Evolutionary conservation across 2,329 filamentous ascomycete genomes (phyloP).

Genomic region (Tolypocladium amazonense): DNA sequence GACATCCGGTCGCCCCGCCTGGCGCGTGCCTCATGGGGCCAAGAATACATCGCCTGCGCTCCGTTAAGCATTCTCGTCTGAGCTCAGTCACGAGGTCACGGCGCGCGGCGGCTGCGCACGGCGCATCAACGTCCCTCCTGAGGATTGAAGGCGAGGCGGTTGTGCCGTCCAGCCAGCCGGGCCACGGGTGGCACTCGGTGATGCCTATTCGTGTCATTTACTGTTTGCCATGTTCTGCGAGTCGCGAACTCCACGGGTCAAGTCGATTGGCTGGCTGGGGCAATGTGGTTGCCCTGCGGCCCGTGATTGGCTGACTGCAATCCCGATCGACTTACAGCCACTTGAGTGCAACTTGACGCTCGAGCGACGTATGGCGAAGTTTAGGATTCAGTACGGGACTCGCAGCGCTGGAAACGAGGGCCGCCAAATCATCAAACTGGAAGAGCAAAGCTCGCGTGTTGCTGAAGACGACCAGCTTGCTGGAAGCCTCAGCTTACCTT

Average conservation of each 20-base stretch:
- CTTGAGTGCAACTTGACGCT: not conserved
- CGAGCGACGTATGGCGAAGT: not conserved
- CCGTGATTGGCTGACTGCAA: conserved; percentile 4
- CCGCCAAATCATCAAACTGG: too few relatives aligned
- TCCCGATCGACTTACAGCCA: not conserved
- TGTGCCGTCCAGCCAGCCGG: not conserved
- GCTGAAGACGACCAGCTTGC: not conserved
- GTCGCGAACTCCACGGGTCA: not conserved
- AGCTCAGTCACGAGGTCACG: not conserved
- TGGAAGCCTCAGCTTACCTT: not conserved
- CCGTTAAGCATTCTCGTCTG: not conserved
- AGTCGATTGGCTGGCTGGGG: conserved; percentile 3
- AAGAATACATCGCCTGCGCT: not conserved
- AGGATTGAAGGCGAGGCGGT: not conserved
- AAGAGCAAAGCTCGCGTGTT: not conserved
- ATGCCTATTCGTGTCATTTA: not conserved
- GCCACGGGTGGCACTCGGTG: not conserved
- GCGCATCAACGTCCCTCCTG: not conserved
- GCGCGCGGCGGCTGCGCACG: not conserved
- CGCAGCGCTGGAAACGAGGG: not conserved
- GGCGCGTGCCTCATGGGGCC: not conserved
- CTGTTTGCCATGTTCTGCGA: not conserved
- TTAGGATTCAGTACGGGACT: not conserved
- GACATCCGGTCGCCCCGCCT: not conserved
- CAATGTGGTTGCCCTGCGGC: conserved; percentile 3